These are phyloP conservation scores for Dryas octopetala DNA, from an alignment of 306 rosid genomes.

Conservation along the genomic window DNA sequence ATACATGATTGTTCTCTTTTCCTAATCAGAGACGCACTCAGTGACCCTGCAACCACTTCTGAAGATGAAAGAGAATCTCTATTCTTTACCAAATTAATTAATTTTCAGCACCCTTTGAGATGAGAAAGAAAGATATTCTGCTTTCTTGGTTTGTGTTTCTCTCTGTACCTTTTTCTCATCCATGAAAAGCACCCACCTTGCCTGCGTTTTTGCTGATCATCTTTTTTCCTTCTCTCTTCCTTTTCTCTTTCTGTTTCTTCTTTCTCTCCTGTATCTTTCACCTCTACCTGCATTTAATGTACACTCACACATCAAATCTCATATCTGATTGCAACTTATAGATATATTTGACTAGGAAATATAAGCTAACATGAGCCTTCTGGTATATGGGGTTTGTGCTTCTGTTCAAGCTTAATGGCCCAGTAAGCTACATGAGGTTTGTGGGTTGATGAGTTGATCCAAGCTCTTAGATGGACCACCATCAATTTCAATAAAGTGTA, in stretches of 20 bases:
- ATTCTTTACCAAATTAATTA: not conserved
- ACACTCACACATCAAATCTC: slow-evolving; percentile 35
- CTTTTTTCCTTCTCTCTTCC: slow-evolving; percentile 27
- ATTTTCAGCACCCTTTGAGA: slow-evolving; percentile 46
- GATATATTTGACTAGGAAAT: slow-evolving; percentile 2
- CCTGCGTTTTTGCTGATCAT: slow-evolving; percentile 38
- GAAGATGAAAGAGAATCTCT: slow-evolving; percentile 32
- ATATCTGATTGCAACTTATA: slow-evolving; percentile 14
- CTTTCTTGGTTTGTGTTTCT: slow-evolving; percentile 57
- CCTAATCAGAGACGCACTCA: slow-evolving; percentile 8
- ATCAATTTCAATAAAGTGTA: not conserved
- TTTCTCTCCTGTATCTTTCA: slow-evolving; percentile 51
- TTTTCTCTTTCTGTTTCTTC: slow-evolving; percentile 35
- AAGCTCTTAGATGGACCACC: not conserved
- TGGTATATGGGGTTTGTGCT: not conserved
- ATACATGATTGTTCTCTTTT: slow-evolving; percentile 32
- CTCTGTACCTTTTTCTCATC: slow-evolving; percentile 65
- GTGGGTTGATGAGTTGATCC: not conserved
- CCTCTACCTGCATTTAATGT: slow-evolving; percentile 53
- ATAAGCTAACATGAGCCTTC: not conserved
- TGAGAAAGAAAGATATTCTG: slow-evolving; percentile 43
- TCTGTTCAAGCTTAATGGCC: not conserved
- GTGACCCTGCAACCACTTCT: slow-evolving; percentile 29
- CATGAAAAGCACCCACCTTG: slow-evolving; percentile 83
- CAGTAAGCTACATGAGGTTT: not conserved